These are phyloP conservation scores for Boletus rufocinnamomeus DNA, from an alignment of 768 basidiomycete genomes.

Conservation along the genomic window DNA sequence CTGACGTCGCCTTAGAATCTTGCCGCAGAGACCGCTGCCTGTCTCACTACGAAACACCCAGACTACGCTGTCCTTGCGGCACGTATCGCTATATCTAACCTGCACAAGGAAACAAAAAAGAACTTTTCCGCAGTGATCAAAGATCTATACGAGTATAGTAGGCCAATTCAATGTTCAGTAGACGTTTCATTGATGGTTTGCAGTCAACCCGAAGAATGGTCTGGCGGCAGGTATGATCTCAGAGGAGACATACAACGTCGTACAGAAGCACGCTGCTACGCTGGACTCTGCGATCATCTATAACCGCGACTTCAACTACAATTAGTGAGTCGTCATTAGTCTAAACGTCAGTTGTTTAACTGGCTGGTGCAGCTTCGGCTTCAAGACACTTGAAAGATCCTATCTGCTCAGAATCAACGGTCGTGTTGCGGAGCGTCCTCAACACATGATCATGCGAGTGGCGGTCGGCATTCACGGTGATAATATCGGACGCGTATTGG, in stretches of 20 bases:
- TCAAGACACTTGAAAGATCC: conserved; percentile 98
- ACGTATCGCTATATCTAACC: conserved; percentile 96
- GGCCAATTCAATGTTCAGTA: conserved; percentile 22
- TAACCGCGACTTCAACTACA: conserved; percentile 97
- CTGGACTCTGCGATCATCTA: conserved; percentile 97
- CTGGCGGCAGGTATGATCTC: conserved; percentile 89
- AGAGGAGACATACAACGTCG: conserved; percentile 77
- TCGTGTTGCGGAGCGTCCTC: conserved; percentile 94
- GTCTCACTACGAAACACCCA: conserved; percentile 94
- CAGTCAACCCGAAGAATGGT: conserved; percentile 96
- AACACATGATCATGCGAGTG: conserved; percentile 99
- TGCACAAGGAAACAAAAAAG: conserved; percentile 99
- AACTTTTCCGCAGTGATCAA: conserved; percentile 89
- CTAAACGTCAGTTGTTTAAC: not conserved
- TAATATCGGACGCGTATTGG: conserved; percentile 84
- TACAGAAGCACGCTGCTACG: conserved; percentile 75
- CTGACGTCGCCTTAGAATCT: conserved; percentile 64
- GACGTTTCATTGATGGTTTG: not conserved
- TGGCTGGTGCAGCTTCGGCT: conserved; percentile 74
- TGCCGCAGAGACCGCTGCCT: conserved; percentile 96
- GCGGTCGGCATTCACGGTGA: conserved; percentile 94
- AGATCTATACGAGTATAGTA: conserved; percentile 88
- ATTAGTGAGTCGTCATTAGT: conserved; percentile 59
- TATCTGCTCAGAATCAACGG: conserved; percentile 95
- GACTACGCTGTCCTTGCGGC: conserved; percentile 99